These are phyloP conservation scores for Apophysomyces elegans DNA, from an alignment of 371 early-diverging fungal species.

Conservation along the genomic window DNA sequence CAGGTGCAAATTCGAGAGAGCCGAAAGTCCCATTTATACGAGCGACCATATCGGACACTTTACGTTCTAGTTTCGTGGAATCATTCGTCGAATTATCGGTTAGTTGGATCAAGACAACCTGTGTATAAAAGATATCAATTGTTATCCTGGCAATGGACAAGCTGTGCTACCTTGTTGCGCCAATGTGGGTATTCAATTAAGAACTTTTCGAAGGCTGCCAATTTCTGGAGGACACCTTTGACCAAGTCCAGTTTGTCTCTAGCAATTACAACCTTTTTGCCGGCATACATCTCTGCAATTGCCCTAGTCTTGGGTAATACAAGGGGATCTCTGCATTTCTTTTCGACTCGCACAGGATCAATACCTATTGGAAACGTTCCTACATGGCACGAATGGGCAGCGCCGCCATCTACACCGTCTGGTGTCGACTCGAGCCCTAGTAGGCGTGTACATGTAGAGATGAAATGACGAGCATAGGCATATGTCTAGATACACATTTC, in stretches of 20 bases:
- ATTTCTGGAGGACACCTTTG: constrained; percentile 98
- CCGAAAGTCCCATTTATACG: constrained; percentile 94
- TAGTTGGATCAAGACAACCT: constrained; percentile 90
- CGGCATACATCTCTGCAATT: constrained; percentile 86
- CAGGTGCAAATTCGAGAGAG: constrained; percentile 90
- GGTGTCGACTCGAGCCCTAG: constrained; percentile 87
- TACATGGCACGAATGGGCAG: constrained; percentile 80
- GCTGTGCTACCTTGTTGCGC: constrained; percentile 71
- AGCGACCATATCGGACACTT: constrained; percentile 87
- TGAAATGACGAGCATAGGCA: constrained; percentile 95
- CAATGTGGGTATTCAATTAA: constrained; percentile 88
- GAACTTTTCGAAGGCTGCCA: constrained; percentile 94
- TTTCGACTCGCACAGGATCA: constrained; percentile 98
- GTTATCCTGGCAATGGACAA: constrained; percentile 86
- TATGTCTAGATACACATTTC: constrained; percentile 67
- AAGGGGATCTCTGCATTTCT: constrained; percentile 51
- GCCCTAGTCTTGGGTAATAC: constrained; percentile 77
- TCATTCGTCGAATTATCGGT: constrained; percentile 59
- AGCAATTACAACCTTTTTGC: constrained; percentile 95
- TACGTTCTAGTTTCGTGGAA: constrained; percentile 73
- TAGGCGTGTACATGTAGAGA: constrained; percentile 89
- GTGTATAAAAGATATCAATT: constrained; percentile 57
- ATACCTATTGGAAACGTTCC: constrained; percentile 96
- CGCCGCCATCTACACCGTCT: constrained; percentile 77
- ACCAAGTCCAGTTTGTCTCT: constrained; percentile 98